These are phyloP conservation scores for Penicillium sp. DNA, from an alignment of 2,329 filamentous ascomycete species.

Conservation along the genomic window DNA sequence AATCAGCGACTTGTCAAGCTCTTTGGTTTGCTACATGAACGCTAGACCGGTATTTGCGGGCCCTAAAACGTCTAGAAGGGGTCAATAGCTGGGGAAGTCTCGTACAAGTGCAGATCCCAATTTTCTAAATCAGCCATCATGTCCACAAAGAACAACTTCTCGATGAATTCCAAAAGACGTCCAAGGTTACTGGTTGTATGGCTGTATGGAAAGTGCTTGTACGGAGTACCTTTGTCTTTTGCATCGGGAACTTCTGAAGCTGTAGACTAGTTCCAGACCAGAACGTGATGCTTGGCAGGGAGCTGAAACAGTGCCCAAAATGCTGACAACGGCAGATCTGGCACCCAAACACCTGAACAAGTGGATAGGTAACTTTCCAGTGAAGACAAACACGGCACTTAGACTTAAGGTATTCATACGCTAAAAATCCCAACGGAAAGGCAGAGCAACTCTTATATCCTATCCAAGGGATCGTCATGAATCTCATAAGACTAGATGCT, in stretches of 20 bases:
- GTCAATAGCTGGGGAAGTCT: not conserved
- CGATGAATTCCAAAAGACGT: not conserved
- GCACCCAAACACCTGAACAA: not conserved
- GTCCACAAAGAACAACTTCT: not conserved
- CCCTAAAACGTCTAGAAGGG: not conserved
- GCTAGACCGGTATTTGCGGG: not conserved
- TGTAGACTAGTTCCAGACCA: not conserved
- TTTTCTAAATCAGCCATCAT: not conserved
- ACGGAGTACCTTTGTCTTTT: not conserved
- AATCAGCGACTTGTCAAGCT: slow-evolving; percentile 10
- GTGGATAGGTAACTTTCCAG: not conserved
- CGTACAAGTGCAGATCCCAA: slow-evolving; percentile 13
- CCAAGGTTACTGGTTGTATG: not conserved
- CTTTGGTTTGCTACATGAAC: not conserved
- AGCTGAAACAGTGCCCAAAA: not conserved
- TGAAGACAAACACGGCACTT: not conserved
- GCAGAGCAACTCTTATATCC: not conserved
- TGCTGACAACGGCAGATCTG: not conserved
- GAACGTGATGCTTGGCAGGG: not conserved
- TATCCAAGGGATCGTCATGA: not conserved
- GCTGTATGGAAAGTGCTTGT: not conserved
- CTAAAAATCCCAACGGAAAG: slow-evolving; percentile 1
- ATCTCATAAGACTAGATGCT: not conserved
- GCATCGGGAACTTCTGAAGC: not conserved
- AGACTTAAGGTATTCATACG: not conserved